phyloP scores from a whole-genome alignment of 2,329 filamentous ascomycete species.

The Aspergillus texensis region DNA sequence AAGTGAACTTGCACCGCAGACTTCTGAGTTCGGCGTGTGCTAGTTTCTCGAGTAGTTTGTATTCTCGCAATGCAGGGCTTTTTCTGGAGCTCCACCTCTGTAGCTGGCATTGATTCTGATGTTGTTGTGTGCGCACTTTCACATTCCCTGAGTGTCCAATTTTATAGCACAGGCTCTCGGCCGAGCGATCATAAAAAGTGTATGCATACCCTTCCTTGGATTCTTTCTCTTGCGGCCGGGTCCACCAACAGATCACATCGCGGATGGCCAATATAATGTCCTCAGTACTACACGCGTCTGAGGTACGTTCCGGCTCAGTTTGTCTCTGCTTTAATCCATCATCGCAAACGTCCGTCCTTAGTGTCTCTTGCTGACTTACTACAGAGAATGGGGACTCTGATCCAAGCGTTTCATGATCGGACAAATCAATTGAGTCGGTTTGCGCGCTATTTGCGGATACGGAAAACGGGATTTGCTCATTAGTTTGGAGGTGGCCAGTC shows the following conservation, averaged over 20 bases:
- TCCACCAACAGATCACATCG: background rate
- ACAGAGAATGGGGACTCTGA: background rate
- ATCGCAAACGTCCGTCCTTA: background rate
- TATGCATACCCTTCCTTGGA: slow-evolving; percentile 9
- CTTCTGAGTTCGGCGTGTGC: slow-evolving; percentile 15
- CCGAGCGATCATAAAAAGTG: slow-evolving; percentile 13
- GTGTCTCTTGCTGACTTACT: background rate
- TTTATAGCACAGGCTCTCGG: slow-evolving; percentile 13
- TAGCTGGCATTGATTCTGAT: slow-evolving; percentile 13
- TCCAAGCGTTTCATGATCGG: background rate
- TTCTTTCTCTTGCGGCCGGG: too few species aligned
- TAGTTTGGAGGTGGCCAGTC: background rate
- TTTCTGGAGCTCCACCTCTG: background rate
- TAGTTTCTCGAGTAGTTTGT: slow-evolving; percentile 17
- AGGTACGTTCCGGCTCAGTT: background rate
- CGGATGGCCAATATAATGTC: background rate
- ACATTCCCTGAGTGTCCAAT: slow-evolving; percentile 16
- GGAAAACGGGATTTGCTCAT: background rate
- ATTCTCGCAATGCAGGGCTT: slow-evolving; percentile 4
- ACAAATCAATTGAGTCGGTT: background rate
- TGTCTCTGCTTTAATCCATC: background rate
- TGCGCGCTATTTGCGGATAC: background rate
- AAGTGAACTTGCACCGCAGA: slow-evolving; percentile 10
- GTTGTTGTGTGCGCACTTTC: slow-evolving; percentile 9
- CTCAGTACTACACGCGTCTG: background rate